Evolutionary conservation across 306 rosid species (phyloP).

Genomic region (Neltuma alba): DNA sequence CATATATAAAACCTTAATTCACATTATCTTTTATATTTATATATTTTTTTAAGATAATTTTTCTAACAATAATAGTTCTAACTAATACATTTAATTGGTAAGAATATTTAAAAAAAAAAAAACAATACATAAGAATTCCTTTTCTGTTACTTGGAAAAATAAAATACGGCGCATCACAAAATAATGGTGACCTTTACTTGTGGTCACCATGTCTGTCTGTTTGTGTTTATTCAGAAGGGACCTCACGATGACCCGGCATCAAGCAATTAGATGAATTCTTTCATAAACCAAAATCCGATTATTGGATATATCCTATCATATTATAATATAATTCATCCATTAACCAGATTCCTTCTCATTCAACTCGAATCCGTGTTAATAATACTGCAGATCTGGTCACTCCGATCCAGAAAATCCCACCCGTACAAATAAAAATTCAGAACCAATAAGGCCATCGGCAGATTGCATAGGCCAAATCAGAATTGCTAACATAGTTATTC

Average conservation of each 20-base stretch:
- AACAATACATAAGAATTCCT: too few species aligned
- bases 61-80: too few species aligned
- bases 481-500: background rate
- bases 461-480: background rate
- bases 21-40: too few species aligned
- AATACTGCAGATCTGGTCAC: conserved; percentile 36
- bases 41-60: too few species aligned
- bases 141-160: background rate
- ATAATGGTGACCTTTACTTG: background rate
- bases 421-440: background rate
- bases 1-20: too few species aligned
- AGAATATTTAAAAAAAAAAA: too few species aligned
- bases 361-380: conserved; percentile 5
- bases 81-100: too few species aligned
- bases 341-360: background rate
- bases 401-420: background rate
- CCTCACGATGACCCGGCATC: background rate
- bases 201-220: background rate
- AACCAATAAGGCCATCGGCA: background rate
- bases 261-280: background rate
- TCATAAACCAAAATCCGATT: background rate
- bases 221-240: background rate
- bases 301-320: background rate
- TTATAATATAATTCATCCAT: background rate
- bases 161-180: background rate